Evolutionary conservation across 371 early-diverging fungal species (phyloP), one percentile per base, ranked within the genome.

Genomic region (Fennellomyces sp.): DNA sequence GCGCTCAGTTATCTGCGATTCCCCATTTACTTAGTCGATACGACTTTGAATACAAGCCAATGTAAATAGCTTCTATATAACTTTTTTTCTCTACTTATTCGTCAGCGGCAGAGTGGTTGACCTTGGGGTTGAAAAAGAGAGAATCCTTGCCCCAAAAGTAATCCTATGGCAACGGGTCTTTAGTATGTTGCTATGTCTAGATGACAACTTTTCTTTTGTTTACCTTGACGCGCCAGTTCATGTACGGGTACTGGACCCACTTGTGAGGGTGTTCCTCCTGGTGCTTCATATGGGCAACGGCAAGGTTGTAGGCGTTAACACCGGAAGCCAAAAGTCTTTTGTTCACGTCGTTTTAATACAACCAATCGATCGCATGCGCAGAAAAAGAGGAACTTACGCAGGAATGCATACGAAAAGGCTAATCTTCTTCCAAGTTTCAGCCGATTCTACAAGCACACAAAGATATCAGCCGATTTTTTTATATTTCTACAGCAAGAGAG

Each of bases 1-100:
- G 94, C 2, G 80, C 86, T 6, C 91, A 92, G 65, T 61, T 94
- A 25, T 76, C 91, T 2, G 83, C 88, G 1, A 69, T 94, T 52
- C 89, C 94, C 6, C 86, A 87, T 61, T 66, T 89, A 54, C 73
- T 94, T 26, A 85, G 85, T 60, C 70, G 85, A 48, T 84, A 79
- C 58, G 66, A 80, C 31, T 84, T 81, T 58, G 61, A 67, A 19
- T 83, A 68, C 50, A 68, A 60, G 30, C 21, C 45, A 45, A 45
- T 45, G 45, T 45, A 45, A 45, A 45, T 21, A 45, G 39, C 39
- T 39, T 39, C 39, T 39, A 68, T 75, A 65, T 73, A 69, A 63
- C 3, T 42, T 6, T 13, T 19, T 45, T 21, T 4, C n/a, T 21
- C n/a, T 21, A n/a, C n/a, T 21, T 59, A 33, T 2, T 50, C 50